Base-by-base conservation (phyloP, 2,329 filamentous ascomycete genomes). In the Penicillium fuscoglaucum region DNA sequence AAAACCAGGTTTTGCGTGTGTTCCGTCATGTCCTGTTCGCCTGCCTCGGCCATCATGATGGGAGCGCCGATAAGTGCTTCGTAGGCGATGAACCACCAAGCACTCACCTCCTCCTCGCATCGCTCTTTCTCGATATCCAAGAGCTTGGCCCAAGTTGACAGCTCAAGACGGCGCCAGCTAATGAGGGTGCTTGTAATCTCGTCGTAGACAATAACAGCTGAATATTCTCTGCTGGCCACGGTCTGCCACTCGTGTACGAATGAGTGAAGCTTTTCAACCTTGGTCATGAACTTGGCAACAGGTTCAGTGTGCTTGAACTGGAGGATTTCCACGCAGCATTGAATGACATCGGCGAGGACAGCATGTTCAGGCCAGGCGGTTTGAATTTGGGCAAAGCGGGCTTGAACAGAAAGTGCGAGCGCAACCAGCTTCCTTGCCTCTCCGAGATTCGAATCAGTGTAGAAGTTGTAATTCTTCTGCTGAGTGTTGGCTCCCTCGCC, bases 81-180 rank as follows among this genome's bases (percentile, higher is more conserved):
- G 69, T 97, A 99, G 1, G 93, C 92, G 59, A 98, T 84, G 68
- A 97, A 99, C 88, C 93, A 99, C 95, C 95, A 99, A 17, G 89
- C 88, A 67, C 87, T 88, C 2, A 93, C 92, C 69, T 91, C 88
- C 49, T 90, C 84, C 24, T 87, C 81, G 66, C 88, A 92, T 67
- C 89, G 91, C 53, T 85, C 82, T 39, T 87, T 83, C 74, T 99
- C 95, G 72, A 90, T 86, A 65, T 96, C 91, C 60, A 99, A 89
- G 3, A 99, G 76, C 43, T 88, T 90, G 37, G 90, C 87, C 95
- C 95, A 99, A 0, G 93, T 97, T 0, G 90, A 89, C 28, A 99
- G 81, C 70, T 99, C 95, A 33, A 99, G 81, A 59, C 93, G 88
- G 61, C 95, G 85, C 96, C 96, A 99, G 70, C 84, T 85, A 55